phyloP scores from a whole-genome alignment of 1,284 basidiomycete species.

The Microbotryum violaceum region DNA sequence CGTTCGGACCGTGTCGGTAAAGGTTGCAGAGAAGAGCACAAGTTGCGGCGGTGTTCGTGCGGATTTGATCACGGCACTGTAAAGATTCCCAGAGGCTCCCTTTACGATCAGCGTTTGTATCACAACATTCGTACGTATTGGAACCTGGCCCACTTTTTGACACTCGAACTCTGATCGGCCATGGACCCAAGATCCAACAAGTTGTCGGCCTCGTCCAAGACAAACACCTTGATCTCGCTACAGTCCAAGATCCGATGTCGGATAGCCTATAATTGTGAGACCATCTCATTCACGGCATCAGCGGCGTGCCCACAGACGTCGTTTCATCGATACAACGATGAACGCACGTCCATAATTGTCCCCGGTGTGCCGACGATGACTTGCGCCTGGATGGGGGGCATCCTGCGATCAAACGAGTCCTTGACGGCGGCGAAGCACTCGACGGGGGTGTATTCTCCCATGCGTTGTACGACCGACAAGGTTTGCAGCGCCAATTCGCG shows the following conservation, averaged over 20 bases:
- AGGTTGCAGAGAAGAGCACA: slow-evolving; percentile 96
- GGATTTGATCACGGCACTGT: slow-evolving; percentile 39
- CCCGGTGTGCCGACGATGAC: slow-evolving; percentile 95
- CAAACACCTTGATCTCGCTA: slow-evolving; percentile 79
- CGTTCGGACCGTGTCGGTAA: slow-evolving; percentile 81
- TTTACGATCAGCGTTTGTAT: too few relatives aligned
- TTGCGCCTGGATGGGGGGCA: slow-evolving; percentile 65
- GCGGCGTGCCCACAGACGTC: slow-evolving; percentile 47
- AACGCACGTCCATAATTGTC: slow-evolving; percentile 75
- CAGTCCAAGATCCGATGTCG: slow-evolving; percentile 49
- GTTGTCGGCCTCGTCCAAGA: slow-evolving; percentile 97
- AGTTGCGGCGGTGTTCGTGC: slow-evolving; percentile 52
- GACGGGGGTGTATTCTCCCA: slow-evolving; percentile 91
- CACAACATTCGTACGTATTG: background rate
- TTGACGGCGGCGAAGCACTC: slow-evolving; percentile 94
- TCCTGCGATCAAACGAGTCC: slow-evolving; percentile 56
- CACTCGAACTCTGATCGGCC: slow-evolving; percentile 89
- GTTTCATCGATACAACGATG: too few relatives aligned
- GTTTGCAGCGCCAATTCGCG: slow-evolving; percentile 96
- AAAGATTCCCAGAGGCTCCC: slow-evolving; percentile 5
- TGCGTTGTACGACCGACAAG: slow-evolving; percentile 84
- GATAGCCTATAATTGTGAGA: background rate
- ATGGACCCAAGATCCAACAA: slow-evolving; percentile 87
- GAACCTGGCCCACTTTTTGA: slow-evolving; percentile 69
- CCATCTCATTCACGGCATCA: slow-evolving; percentile 49